A percentile compares a stretch with the other conserved stretches of the same genome.
phyloP scores from a whole-genome alignment of 495 filamentous ascomycete genomes.

The Tuber microsphaerosporum region DNA sequence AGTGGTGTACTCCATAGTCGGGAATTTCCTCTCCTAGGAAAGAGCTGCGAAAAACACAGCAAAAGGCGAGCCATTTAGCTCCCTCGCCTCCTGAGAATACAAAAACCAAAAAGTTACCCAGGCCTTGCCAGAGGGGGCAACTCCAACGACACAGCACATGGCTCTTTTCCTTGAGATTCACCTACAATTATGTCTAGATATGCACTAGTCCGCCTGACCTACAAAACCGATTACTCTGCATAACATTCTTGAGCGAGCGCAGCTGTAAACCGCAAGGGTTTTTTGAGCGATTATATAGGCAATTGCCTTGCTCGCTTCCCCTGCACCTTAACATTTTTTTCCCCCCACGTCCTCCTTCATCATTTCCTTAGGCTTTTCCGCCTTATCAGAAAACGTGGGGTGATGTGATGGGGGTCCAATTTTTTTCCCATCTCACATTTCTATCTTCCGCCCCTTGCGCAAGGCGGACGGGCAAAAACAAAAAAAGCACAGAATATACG shows the following conservation, averaged over 20 bases:
- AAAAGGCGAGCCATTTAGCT: not conserved
- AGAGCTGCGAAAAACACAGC: not conserved
- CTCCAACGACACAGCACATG: not conserved
- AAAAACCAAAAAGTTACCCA: not conserved
- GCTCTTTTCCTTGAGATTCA: not conserved
- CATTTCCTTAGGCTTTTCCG: not conserved
- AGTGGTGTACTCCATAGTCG: not conserved
- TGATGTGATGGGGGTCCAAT: not conserved
- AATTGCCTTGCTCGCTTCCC: not conserved
- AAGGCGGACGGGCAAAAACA: not conserved
- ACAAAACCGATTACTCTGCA: not conserved
- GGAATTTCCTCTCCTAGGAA: not conserved
- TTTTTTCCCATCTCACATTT: not conserved
- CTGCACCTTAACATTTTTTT: not conserved
- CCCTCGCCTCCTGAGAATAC: not conserved
- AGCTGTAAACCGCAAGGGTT: not conserved
- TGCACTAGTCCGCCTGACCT: not conserved
- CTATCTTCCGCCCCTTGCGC: not conserved
- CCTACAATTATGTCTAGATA: not conserved
- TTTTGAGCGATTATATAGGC: not conserved
- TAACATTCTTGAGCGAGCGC: not conserved
- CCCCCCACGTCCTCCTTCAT: not conserved
- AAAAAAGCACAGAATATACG: not conserved
- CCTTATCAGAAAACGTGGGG: not conserved
- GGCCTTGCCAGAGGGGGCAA: not conserved